Evolutionary conservation across 768 basidiomycete genomes (phyloP).

Genomic region (Boletellus ananiceps): DNA sequence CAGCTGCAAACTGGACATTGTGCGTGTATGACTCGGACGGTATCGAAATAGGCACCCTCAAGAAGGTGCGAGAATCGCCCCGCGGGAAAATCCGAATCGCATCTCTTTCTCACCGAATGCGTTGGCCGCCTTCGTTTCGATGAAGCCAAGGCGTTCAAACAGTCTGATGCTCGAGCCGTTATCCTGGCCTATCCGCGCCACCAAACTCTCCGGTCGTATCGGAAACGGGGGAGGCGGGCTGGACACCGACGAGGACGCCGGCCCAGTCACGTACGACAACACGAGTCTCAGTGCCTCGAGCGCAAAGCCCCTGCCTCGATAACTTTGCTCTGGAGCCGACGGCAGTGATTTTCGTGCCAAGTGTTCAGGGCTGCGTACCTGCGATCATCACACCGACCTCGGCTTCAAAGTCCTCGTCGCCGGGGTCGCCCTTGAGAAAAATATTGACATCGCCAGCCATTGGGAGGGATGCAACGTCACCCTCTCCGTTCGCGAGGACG

Average conservation of each 20-base stretch:
- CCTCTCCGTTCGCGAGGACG: slow-evolving; percentile 48
- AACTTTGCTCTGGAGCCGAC: slow-evolving; percentile 49
- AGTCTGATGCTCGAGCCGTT: slow-evolving; percentile 69
- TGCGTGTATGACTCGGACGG: slow-evolving; percentile 18
- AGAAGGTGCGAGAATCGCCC: slow-evolving; percentile 1
- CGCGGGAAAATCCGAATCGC: slow-evolving; percentile 42
- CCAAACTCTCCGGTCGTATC: slow-evolving; percentile 44
- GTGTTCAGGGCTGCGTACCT: slow-evolving; percentile 37
- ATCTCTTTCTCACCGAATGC: slow-evolving; percentile 86
- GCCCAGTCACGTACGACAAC: slow-evolving; percentile 62
- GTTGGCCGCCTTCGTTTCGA: slow-evolving; percentile 57
- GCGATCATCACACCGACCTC: slow-evolving; percentile 95
- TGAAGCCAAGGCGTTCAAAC: slow-evolving; percentile 76
- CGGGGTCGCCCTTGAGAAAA: slow-evolving; percentile 61
- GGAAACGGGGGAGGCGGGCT: slow-evolving; percentile 38
- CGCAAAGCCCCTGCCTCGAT: slow-evolving; percentile 67
- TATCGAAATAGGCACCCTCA: too few relatives aligned
- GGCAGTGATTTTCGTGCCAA: neutral
- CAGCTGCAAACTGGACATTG: slow-evolving; percentile 8
- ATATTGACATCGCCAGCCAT: slow-evolving; percentile 95
- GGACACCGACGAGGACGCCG: slow-evolving; percentile 19
- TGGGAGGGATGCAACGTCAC: slow-evolving; percentile 35
- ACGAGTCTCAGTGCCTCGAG: slow-evolving; percentile 58
- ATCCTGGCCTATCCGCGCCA: slow-evolving; percentile 65
- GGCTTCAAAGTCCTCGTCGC: slow-evolving; percentile 52